A percentile compares a stretch with the other conserved stretches of the same genome.
Conservation (phyloP, 305 asterid species). For the Plantago coronopus region DNA sequence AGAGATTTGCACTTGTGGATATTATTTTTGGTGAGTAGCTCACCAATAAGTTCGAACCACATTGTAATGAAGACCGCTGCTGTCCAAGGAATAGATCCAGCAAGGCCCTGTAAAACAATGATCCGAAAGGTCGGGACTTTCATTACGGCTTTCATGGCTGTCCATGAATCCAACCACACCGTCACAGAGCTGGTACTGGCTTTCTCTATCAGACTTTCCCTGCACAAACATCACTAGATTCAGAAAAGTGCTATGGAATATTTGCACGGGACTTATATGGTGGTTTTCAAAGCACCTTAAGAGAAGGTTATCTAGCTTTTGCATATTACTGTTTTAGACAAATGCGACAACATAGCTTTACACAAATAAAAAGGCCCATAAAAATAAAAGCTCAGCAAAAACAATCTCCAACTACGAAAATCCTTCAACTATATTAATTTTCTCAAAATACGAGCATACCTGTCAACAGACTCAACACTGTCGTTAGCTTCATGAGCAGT, state of each 20-base stretch:
- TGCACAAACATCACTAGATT: constrained; percentile 28
- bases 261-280: no score
- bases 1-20: not conserved
- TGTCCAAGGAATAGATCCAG: constrained; percentile 93
- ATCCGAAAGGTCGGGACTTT: constrained; percentile 81
- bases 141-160: constrained; percentile 75
- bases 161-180: constrained; percentile 83
- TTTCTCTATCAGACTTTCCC: constrained; percentile 60
- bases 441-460: constrained; percentile 33
- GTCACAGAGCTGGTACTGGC: constrained; percentile 38
- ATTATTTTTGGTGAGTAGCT: constrained; percentile 17
- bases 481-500: constrained; percentile 33
- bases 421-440: no score
- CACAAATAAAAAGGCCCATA: no score
- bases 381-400: no score
- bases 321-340: no score
- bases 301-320: no score
- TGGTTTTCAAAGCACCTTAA: no score
- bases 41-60: constrained; percentile 91
- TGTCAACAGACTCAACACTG: constrained; percentile 29
- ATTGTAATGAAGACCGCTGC: constrained; percentile 85
- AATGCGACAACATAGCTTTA: not conserved
- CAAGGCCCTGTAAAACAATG: constrained; percentile 91
- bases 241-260: not conserved
- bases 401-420: no score